Evolutionary conservation across 805 yeast species (phyloP), one percentile per base, ranked within the genome.

Genomic region (Yarrowia porcina): DNA sequence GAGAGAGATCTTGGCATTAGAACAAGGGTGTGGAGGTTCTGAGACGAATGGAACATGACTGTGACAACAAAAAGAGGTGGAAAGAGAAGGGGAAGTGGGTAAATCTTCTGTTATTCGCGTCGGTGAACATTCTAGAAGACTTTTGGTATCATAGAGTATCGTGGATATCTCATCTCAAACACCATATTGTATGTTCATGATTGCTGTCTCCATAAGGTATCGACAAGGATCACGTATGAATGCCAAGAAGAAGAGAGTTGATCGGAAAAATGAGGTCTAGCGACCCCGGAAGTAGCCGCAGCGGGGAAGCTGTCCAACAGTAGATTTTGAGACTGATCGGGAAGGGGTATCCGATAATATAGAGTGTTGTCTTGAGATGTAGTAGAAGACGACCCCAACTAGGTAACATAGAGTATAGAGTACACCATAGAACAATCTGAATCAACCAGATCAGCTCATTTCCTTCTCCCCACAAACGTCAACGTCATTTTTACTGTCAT

Each of bases 401-500:
- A n/a, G n/a, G n/a, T n/a, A n/a, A n/a, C n/a, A n/a, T n/a, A n/a
- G n/a, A n/a, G n/a, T n/a, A n/a, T n/a, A n/a, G n/a, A n/a, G n/a
- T n/a, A n/a, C n/a, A n/a, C n/a, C n/a, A n/a, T n/a, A n/a, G n/a
- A n/a, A n/a, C n/a, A n/a, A n/a, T n/a, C n/a, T n/a, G n/a, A n/a
- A n/a, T n/a, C n/a, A n/a, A n/a, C n/a, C n/a, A n/a, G n/a, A n/a
- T n/a, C n/a, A n/a, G n/a, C n/a, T n/a, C 33, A 30, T 10, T 30
- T 11, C n/a, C 18, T 15, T 5, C n/a, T 8, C 50, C 50, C 50
- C 50, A 45, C 50, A 42, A 42, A 45, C 35, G 50, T 45, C 50
- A 45, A 35, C 28, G 50, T 45, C 50, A 45, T 3, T n/a, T n/a
- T n/a, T n/a, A n/a, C n/a, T n/a, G n/a, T n/a, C n/a, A n/a, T n/a